These are phyloP conservation scores for Polytrichum commune DNA, from an alignment of 225 moss, liverwort and hornwort genomes.

Conservation along the genomic window DNA sequence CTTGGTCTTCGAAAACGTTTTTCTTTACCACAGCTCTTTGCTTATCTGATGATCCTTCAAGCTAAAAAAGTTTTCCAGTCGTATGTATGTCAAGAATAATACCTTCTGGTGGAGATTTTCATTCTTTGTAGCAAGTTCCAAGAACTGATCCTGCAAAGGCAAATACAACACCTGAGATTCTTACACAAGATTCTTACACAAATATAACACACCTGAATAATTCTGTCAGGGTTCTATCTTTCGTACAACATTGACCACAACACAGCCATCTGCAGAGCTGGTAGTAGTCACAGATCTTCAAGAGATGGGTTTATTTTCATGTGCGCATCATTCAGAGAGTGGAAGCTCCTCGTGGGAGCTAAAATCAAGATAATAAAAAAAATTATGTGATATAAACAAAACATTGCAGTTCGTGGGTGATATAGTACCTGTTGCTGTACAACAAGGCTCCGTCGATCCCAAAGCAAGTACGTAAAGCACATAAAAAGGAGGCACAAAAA, in stretches of 20 bases:
- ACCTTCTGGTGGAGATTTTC: conserved; percentile 9
- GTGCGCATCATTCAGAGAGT: neutral
- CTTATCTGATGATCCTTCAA: no score
- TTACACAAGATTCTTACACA: neutral
- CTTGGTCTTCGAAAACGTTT: no score
- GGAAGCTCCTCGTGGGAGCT: neutral
- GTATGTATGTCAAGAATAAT: neutral
- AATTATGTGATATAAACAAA: neutral
- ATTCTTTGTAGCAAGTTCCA: neutral
- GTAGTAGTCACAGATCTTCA: neutral
- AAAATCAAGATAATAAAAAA: neutral
- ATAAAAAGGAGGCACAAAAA: conserved; percentile 34
- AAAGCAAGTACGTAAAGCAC: conserved; percentile 37
- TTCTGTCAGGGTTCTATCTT: neutral
- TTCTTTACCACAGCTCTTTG: no score
- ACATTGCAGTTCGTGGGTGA: neutral
- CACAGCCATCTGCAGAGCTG: neutral
- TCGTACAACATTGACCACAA: neutral
- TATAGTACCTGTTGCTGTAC: conserved; percentile 32
- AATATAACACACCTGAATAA: neutral
- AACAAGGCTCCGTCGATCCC: conserved; percentile 51
- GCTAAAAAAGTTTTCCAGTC: no score
- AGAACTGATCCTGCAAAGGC: conserved; percentile 2
- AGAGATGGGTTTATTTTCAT: neutral
- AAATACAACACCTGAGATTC: neutral